A percentile compares a stretch with the other conserved stretches of the same genome.
phyloP scores from a whole-genome alignment of 306 rosid genomes.

The Vicia villosa region DNA sequence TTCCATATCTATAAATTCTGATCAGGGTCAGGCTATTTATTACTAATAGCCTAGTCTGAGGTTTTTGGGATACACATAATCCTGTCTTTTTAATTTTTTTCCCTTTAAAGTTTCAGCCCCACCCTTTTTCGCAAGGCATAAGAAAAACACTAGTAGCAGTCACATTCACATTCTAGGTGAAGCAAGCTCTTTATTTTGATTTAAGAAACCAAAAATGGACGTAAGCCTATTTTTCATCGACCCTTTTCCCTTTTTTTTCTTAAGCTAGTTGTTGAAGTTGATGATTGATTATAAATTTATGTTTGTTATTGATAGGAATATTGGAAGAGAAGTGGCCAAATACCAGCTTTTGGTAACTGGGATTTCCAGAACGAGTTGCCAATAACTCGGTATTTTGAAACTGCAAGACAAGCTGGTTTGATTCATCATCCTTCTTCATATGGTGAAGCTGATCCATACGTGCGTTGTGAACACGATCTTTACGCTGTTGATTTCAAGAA shows the following conservation, averaged over 20 bases:
- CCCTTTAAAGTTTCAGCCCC: background rate
- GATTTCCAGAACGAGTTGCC: conserved; percentile 76
- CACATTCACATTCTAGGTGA: background rate
- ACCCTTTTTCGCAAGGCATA: background rate
- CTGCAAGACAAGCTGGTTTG: conserved; percentile 84
- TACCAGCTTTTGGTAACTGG: conserved; percentile 96
- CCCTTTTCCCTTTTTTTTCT: too few relatives aligned
- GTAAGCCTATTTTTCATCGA: conserved; percentile 17
- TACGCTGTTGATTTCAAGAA: conserved; percentile 57
- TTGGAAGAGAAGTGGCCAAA: conserved; percentile 70
- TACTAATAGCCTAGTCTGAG: conserved; percentile 40
- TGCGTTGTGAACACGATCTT: conserved; percentile 44
- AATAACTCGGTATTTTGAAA: conserved; percentile 91
- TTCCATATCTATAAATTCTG: conserved; percentile 40
- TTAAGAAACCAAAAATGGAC: conserved; percentile 34
- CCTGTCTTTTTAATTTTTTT: background rate
- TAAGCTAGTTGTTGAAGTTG: background rate
- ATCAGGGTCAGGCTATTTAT: conserved; percentile 36
- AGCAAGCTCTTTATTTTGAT: background rate
- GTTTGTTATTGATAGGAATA: conserved; percentile 33
- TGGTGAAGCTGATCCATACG: conserved; percentile 44
- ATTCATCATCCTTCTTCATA: too few relatives aligned
- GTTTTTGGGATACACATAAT: conserved; percentile 30
- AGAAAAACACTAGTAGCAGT: background rate
- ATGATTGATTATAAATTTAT: background rate